These are phyloP conservation scores for Fusarium sp. DNA, from an alignment of 2,329 filamentous ascomycete genomes.

Conservation along the genomic window DNA sequence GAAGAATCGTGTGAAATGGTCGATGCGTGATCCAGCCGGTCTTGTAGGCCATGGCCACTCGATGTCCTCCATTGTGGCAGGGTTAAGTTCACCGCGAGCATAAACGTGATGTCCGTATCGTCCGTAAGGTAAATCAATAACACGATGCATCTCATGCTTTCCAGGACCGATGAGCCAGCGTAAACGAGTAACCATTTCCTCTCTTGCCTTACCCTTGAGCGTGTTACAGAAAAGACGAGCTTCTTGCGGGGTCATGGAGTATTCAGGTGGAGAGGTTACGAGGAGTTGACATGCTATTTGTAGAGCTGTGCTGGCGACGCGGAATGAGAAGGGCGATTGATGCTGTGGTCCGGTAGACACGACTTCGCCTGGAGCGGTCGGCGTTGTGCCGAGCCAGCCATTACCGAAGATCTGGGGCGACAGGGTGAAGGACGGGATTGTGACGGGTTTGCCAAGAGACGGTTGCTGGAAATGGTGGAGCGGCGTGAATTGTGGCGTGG, in stretches of 20 bases:
- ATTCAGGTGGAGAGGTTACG: conserved; percentile 14
- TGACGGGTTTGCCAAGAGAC: conserved; percentile 8
- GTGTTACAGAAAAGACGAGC: conserved; percentile 36
- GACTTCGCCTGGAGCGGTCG: conserved; percentile 19
- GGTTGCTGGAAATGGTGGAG: conserved; percentile 14
- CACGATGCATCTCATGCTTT: conserved; percentile 37
- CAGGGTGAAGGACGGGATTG: conserved; percentile 15
- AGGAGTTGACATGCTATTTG: conserved; percentile 40
- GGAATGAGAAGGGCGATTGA: conserved; percentile 39
- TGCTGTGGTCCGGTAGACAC: neutral
- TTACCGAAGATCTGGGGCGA: conserved; percentile 42
- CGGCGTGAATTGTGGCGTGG: conserved; percentile 5
- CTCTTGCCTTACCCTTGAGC: conserved; percentile 27
- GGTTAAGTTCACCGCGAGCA: conserved; percentile 35
- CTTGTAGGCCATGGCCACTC: conserved; percentile 36
- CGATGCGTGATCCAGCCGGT: conserved; percentile 15
- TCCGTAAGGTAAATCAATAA: conserved; percentile 44
- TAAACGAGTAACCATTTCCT: conserved; percentile 42
- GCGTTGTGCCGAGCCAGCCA: conserved; percentile 38
- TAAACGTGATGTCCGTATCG: conserved; percentile 42
- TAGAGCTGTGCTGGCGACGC: conserved; percentile 35
- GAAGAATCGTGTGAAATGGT: conserved; percentile 29
- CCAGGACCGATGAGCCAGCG: conserved; percentile 43
- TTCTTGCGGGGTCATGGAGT: conserved; percentile 13
- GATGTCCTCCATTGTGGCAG: conserved; percentile 26